These are phyloP conservation scores for Fraxinus quadrangulata DNA, from an alignment of 257 asterid species.

Conservation along the genomic window DNA sequence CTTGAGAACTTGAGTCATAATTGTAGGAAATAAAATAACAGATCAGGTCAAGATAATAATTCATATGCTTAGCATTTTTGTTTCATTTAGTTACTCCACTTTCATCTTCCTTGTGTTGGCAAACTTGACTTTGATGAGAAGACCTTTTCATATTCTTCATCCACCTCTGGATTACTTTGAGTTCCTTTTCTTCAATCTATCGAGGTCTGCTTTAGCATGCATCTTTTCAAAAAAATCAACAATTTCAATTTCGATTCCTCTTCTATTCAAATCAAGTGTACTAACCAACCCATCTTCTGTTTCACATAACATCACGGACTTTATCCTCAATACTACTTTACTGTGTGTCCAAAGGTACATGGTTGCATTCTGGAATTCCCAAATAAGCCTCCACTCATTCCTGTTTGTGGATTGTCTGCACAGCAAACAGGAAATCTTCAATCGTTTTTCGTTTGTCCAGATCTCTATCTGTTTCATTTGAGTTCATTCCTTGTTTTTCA, in stretches of 20 bases:
- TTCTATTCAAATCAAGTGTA: not conserved
- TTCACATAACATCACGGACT: not conserved
- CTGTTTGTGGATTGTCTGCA: too few species aligned
- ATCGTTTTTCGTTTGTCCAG: too few species aligned
- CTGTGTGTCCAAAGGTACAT: not conserved
- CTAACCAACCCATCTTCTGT: not conserved
- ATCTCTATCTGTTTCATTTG: too few species aligned
- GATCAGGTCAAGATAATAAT: not conserved
- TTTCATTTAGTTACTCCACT: too few species aligned
- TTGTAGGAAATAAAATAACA: not conserved
- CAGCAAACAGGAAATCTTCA: too few species aligned
- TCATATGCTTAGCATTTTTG: not conserved
- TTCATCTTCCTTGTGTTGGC: too few species aligned
- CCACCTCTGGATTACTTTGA: not conserved
- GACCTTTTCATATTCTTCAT: not conserved
- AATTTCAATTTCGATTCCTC: not conserved
- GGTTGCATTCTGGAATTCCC: not conserved
- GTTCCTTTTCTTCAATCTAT: not conserved
- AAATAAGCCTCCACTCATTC: too few species aligned
- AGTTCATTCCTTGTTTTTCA: too few species aligned
- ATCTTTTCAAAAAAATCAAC: not conserved
- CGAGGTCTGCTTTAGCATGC: not conserved
- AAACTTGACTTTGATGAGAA: too few species aligned
- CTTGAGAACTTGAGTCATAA: not conserved
- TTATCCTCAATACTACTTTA: not conserved